Base-by-base conservation (phyloP, 495 filamentous ascomycete species). In the Corynascus novoguineensis region DNA sequence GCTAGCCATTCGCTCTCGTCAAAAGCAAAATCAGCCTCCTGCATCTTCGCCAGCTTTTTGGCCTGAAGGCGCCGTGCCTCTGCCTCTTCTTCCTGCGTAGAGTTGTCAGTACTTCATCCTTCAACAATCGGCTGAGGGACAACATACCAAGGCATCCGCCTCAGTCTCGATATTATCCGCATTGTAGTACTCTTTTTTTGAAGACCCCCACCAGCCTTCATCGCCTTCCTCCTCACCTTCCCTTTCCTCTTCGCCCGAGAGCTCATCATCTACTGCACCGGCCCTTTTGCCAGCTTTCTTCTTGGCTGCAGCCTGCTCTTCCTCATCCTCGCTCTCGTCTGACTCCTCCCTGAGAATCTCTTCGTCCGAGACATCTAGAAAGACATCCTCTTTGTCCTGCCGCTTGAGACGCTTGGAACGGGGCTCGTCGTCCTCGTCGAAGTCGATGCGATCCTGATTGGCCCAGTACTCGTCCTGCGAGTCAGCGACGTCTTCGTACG, bases 381-480 rank as follows among this genome's bases (percentile, higher is more conserved):
- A 70, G 5, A 68, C 78, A 21, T 81, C 78, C 67, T 89, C 78
- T 63, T 87, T 82, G 47, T 80, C 74, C 58, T 81, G 69, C 62
- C 81, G 84, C 65, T 83, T 81, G 59, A 83, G 77, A 61, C 86
- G 83, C 76, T 93, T 96, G 41, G 85, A 81, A 27, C 86, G 83
- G 28, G 86, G 87, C 28, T 77, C 84, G 59, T 92, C 88, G 29
- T 93, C 89, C 28, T 78, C 85, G 44, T 93, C 90, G 25, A 98
- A 76, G 63, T 95, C 71, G 51, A 98, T 82, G 62, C 89, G 84
- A 70, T 97, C 92, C 29, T 88, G 82, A 54, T 88, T 83, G 37
- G 88, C 73, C 63, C 88, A 86, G 71, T 96, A 95, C 58, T 93
- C 90, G 72, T 98, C 93, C 64, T 95, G 89, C 1, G 90, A 92